phyloP scores from a whole-genome alignment of 169 alveolate species.

The Eimeria acervulina region DNA sequence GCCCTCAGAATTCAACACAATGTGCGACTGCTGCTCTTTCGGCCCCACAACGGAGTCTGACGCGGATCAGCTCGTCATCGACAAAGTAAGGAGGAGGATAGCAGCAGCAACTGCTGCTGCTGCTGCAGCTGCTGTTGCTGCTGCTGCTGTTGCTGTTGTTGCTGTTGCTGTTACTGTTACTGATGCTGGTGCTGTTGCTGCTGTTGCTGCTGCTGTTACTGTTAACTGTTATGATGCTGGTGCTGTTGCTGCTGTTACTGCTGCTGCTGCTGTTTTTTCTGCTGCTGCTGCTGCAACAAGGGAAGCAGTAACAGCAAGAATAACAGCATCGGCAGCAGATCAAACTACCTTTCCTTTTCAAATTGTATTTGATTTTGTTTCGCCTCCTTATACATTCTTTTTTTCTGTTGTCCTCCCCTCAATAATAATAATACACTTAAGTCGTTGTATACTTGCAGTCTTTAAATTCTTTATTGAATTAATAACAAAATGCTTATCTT shows the following conservation, averaged over 20 bases:
- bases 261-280: conserved; percentile 16
- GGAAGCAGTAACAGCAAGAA: no score
- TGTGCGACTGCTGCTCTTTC: conserved; percentile 49
- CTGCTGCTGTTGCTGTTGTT: background rate
- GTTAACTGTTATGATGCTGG: background rate
- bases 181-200: no score
- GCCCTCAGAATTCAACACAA: background rate
- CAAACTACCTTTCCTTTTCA: no score
- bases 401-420: no score
- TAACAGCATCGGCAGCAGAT: no score
- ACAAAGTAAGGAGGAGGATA: background rate
- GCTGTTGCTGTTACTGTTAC: no score
- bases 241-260: conserved; percentile 6
- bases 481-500: background rate
- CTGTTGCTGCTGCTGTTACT: background rate
- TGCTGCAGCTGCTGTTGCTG: background rate
- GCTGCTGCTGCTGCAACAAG: conserved; percentile 7
- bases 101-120: background rate
- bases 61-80: conserved; percentile 12
- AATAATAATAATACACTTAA: no score
- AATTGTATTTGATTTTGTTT: no score
- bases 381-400: no score
- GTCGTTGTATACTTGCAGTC: background rate
- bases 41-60: background rate
- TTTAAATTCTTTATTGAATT: background rate